phyloP scores from a whole-genome alignment of 2,329 filamentous ascomycete genomes.

The Fusarium udum region DNA sequence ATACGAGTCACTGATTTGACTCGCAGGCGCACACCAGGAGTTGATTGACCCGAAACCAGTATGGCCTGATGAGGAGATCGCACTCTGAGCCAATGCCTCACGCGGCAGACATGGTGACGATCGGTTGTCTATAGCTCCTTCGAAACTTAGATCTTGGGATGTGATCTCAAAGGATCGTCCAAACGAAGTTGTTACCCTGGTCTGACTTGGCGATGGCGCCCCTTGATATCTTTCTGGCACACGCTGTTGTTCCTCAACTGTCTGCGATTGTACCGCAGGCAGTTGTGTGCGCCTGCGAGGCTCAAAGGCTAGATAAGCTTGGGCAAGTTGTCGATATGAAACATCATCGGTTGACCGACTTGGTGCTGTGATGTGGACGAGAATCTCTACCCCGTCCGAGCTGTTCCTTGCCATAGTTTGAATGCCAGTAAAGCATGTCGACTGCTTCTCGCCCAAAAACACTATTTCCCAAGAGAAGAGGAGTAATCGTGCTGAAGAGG shows the following conservation, averaged over 20 bases:
- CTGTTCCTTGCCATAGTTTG: conserved; percentile 41
- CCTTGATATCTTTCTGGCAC: background rate
- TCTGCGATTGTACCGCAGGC: background rate
- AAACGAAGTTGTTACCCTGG: conserved; percentile 20
- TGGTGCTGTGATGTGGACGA: conserved; percentile 65
- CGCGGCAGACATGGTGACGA: conserved; percentile 45
- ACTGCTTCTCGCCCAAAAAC: conserved; percentile 4
- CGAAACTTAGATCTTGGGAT: conserved; percentile 57
- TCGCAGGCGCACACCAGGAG: conserved; percentile 58
- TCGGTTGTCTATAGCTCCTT: conserved; percentile 57
- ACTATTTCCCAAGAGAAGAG: background rate
- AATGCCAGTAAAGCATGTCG: conserved; percentile 39
- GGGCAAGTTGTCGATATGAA: conserved; percentile 59
- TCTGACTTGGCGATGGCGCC: conserved; percentile 16
- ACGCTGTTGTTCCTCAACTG: background rate
- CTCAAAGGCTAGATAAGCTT: conserved; percentile 61
- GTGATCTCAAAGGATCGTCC: conserved; percentile 42
- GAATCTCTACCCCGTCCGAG: conserved; percentile 57
- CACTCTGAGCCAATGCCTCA: background rate
- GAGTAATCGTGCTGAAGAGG: background rate
- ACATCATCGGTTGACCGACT: conserved; percentile 59
- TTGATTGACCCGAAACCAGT: conserved; percentile 36
- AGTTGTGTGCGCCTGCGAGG: conserved; percentile 39
- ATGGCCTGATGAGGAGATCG: conserved; percentile 10
- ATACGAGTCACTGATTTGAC: conserved; percentile 65